Evolutionary conservation across 176 grass and related monocot species (phyloP).

Genomic region (Dactylis glomerata): DNA sequence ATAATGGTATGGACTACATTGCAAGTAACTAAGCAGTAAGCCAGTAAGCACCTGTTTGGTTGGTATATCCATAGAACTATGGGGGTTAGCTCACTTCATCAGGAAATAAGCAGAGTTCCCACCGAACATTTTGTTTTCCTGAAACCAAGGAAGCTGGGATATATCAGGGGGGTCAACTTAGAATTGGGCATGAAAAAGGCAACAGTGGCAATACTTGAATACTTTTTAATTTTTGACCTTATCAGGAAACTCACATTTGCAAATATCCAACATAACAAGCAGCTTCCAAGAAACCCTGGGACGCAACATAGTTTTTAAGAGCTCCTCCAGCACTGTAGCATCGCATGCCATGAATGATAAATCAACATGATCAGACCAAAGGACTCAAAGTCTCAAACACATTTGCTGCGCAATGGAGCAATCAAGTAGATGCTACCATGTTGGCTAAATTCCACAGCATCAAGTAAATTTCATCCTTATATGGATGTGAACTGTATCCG

Average conservation of each 20-base stretch:
- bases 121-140: conserved; percentile 8
- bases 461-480: conserved; percentile 42
- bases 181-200: not conserved
- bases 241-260: not conserved
- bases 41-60: not conserved
- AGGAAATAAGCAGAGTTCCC: conserved; percentile 15
- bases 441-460: conserved; percentile 45
- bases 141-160: conserved; percentile 5
- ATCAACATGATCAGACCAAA: not conserved
- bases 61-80: conserved; percentile 8
- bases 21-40: not conserved
- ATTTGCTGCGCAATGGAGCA: not conserved
- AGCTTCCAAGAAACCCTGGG: not conserved
- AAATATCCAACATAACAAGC: not conserved
- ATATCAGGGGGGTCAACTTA: not conserved
- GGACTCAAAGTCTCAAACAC: not conserved
- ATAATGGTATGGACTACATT: not conserved
- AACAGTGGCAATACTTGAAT: not conserved
- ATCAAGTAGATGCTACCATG: conserved; percentile 28
- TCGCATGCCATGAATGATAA: conserved; percentile 8
- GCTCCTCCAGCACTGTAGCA: not conserved
- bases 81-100: not conserved
- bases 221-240: not conserved
- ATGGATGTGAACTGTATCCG: conserved; percentile 43
- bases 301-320: not conserved